Percentiles rank a stretch among this genome's conserved stretches.
phyloP scores from a whole-genome alignment of 345 rosid species.

The Geranium brycei region DNA sequence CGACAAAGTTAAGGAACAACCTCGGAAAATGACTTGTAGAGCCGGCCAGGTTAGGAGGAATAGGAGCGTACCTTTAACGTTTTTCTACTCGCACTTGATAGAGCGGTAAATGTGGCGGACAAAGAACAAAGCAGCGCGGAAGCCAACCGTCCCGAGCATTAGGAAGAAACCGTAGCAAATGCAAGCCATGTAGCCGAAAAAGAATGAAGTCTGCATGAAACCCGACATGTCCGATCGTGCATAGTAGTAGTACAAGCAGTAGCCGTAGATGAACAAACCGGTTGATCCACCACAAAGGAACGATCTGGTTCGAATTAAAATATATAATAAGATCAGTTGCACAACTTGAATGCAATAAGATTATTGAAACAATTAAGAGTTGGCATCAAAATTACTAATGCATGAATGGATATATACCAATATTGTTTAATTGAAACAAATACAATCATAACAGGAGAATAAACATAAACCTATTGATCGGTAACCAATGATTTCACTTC shows the following conservation, averaged over 20 bases:
- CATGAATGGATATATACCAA: too few relatives aligned
- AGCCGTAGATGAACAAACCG: constrained; percentile 32
- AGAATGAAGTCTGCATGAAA: constrained; percentile 46
- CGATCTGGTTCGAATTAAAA: constrained; percentile 14
- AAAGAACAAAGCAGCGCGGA: constrained; percentile 33
- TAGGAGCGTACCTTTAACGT: too few relatives aligned
- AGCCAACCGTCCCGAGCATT: constrained; percentile 37
- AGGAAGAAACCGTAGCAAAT: constrained; percentile 43
- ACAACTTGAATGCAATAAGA: too few relatives aligned
- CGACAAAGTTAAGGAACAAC: too few relatives aligned
- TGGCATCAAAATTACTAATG: too few relatives aligned
- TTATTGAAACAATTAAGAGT: too few relatives aligned
- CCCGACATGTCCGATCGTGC: constrained; percentile 42
- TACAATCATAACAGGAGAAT: too few relatives aligned
- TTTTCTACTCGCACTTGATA: constrained; percentile 23
- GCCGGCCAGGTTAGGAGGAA: too few relatives aligned
- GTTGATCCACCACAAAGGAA: constrained; percentile 45
- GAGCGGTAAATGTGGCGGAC: constrained; percentile 43
- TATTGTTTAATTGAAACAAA: too few relatives aligned
- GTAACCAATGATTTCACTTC: too few relatives aligned
- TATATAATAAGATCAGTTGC: background rate
- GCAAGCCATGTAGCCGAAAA: constrained; percentile 47
- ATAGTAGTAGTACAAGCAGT: constrained; percentile 36
- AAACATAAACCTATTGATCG: too few relatives aligned
- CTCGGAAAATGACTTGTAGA: too few relatives aligned